Percentiles rank a stretch among this genome's conserved stretches.
These are phyloP conservation scores for Tetrapisispora taiwanensis DNA, from an alignment of 805 yeast species.

Conservation along the genomic window DNA sequence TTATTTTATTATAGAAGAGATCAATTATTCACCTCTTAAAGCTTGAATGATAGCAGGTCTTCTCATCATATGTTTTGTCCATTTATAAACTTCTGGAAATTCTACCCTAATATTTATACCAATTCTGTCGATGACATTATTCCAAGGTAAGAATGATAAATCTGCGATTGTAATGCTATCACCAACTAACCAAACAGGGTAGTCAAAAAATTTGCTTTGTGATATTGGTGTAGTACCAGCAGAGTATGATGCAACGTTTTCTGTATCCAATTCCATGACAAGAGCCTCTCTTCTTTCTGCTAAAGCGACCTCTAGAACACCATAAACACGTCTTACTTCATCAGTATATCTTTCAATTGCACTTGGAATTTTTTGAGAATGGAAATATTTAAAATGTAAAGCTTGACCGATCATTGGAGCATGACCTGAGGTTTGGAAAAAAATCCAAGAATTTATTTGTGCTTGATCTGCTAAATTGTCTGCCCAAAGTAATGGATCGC, in stretches of 20 bases:
- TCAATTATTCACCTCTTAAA: slow-evolving; percentile 52
- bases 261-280: slow-evolving; percentile 79
- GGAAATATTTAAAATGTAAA: slow-evolving; percentile 85
- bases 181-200: slow-evolving; percentile 93
- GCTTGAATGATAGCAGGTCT: slow-evolving; percentile 88
- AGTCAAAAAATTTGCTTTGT: slow-evolving; percentile 77
- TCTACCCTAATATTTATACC: slow-evolving; percentile 82
- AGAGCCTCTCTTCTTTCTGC: slow-evolving; percentile 87
- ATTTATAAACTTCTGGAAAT: slow-evolving; percentile 89
- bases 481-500: slow-evolving; percentile 67
- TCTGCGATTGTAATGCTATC: slow-evolving; percentile 80
- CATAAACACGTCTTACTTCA: slow-evolving; percentile 87
- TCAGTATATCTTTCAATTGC: slow-evolving; percentile 87
- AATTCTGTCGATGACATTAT: slow-evolving; percentile 85
- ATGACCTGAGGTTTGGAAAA: slow-evolving; percentile 92
- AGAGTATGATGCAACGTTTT: slow-evolving; percentile 77
- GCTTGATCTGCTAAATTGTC: slow-evolving; percentile 69
- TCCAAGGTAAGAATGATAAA: slow-evolving; percentile 91
- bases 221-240: slow-evolving; percentile 83
- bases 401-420: slow-evolving; percentile 99
- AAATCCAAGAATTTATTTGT: slow-evolving; percentile 79
- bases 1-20: too few relatives aligned
- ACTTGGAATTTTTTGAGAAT: slow-evolving; percentile 71
- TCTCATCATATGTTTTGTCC: slow-evolving; percentile 94
- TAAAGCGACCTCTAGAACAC: slow-evolving; percentile 88